Evolutionary conservation across 768 basidiomycete species (phyloP), one percentile per base, ranked within the genome.

Genomic region (Pluteus cervinus): DNA sequence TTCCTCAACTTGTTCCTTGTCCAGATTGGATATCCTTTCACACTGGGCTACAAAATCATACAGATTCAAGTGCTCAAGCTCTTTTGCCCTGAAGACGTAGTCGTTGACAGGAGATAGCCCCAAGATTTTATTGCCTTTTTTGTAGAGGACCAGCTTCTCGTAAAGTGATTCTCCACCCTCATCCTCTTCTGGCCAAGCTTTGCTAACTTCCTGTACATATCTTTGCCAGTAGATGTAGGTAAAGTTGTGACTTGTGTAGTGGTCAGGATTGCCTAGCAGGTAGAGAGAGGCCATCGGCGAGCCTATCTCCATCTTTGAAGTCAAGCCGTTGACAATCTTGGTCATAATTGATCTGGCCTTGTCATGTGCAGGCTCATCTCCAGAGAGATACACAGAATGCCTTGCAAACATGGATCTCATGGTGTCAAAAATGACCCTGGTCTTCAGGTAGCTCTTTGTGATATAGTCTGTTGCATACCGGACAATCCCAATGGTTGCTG

Each of bases 391-490:
- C 11, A 45, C 41, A 5, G 24, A 16, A 21, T 49, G 42, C 14
- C 14, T 37, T 28, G 42, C 32, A 33, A 4, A 14, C 33, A 20
- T 23, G 15, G 4, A 35, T 35, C 7, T 35, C 33, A 35, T 15
- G 18, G 25, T 35, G 3, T 18, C 25, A 18, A 23, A 21, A 35
- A 35, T 23, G 10, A 35, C 21, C 22, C 18, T 35, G 7, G 60
- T 65, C 29, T 61, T 64, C 4, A 65, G 29, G 2, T 37, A 18
- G 1, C 43, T 22, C 39, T 69, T 67, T 1, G 60, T 61, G 4
- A 66, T 51, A 39, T 66, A 67, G 41, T 67, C 61, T 6, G 62
- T 55, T 0, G 63, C 47, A 50, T 65, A 62, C 10, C 49, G 39
- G 1, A 59, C 0, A 7, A 39, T 42, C n/a, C 31, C 29, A n/a